Base-by-base conservation (phyloP, 805 yeast species). In the Saccharomyces eubayanus region DNA sequence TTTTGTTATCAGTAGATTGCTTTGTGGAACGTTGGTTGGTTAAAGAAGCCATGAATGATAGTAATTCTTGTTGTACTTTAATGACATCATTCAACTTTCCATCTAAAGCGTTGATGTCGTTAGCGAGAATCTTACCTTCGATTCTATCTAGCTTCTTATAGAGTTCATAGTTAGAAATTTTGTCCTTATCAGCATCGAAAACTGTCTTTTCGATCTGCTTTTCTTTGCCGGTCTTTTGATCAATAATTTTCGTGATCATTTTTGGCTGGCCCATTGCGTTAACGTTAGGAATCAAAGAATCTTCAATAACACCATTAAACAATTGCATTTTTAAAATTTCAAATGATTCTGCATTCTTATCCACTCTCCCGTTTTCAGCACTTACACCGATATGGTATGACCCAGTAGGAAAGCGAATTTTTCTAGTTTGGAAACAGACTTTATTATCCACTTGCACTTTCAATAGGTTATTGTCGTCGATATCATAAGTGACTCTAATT, bases 371-470 rank as follows among this genome's bases (percentile, higher is more conserved):
- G 30, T 80, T 70, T 20, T 62, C 62, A 1, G 84, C 87, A 31
- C 84, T 72, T 5, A 80, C 69, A 54, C 89, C 89, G 48, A 85
- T 54, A 49, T 69, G 74, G 55, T 78, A 74, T 31, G 71, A 59
- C 1, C 64, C 58, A 21, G 58, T 53, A 31, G 80, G 80, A 20
- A 86, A 63, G 36, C 68, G 63, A 40, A 86, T 71, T 52, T 79
- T 68, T 54, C 80, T 77, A 0, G 90, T 83, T 66, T 82, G 82
- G 68, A 86, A 80, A 63, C 90, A 83, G 53, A 87, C 73, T 59
- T 78, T 81, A 66, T 87, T 87, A 67, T 87, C 89, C 50, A 85
- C 72, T 57, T 87, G 89, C n/a, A 86, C 76, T 59, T 84, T 83
- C 57, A 84, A 74, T 55, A 78, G 67, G 14, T 74, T 71, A 28